Evolutionary conservation across 192 early-diverging fungal genomes (phyloP).

Genomic region (Coemansia sp.): DNA sequence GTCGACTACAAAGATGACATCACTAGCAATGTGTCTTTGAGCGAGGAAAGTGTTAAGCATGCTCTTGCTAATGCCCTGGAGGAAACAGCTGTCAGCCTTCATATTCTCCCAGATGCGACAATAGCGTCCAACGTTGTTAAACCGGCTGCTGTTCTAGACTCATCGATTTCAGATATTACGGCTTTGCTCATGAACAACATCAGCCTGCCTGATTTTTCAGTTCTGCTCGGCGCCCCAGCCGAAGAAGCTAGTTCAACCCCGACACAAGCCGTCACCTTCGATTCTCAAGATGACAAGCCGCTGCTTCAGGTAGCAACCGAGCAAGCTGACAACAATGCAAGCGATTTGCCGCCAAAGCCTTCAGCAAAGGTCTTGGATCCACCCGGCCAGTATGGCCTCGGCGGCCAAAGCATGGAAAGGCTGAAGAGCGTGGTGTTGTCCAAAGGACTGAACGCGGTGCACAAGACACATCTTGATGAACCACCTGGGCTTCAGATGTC

Average conservation of each 20-base stretch:
- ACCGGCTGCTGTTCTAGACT: constrained; percentile 10
- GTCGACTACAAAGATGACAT: not conserved
- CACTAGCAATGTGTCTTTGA: constrained; percentile 1
- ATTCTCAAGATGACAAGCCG: not conserved
- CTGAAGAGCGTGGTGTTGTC: constrained; percentile 7
- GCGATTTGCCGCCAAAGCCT: not conserved
- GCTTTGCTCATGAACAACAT: constrained; percentile 22
- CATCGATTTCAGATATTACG: constrained; percentile 38
- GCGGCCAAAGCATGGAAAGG: constrained; percentile 8
- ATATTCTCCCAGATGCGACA: not conserved
- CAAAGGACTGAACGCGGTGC: not conserved
- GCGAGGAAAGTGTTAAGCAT: not conserved
- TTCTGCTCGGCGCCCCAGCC: not conserved
- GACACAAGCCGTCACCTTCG: not conserved
- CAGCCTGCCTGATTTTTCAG: constrained; percentile 13
- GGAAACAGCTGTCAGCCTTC: not conserved
- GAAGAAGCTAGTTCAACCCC: not conserved
- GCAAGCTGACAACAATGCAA: not conserved
- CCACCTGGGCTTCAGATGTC: constrained; percentile 23
- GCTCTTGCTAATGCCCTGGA: not conserved
- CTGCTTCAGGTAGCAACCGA: not conserved
- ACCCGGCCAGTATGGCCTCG: constrained; percentile 29
- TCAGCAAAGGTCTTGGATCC: constrained; percentile 19
- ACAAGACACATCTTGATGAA: not conserved
- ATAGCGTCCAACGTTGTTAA: constrained; percentile 6